Evolutionary conservation across 2,329 filamentous ascomycete genomes (phyloP).

Genomic region (Daldinia eschscholtzii): DNA sequence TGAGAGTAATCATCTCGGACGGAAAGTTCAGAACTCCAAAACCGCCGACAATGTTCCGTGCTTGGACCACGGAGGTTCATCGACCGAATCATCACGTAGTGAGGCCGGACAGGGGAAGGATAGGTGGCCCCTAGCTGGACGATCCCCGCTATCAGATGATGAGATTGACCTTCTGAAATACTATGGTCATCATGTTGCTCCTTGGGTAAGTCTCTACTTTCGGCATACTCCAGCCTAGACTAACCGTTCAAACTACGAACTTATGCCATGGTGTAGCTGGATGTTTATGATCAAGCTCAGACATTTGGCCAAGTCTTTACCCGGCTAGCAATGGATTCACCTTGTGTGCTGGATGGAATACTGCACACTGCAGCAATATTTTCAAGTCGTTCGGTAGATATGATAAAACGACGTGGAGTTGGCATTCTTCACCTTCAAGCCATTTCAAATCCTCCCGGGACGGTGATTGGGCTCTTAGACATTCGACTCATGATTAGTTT

Average conservation of each 20-base stretch:
- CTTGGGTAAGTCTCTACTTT: conserved; percentile 35
- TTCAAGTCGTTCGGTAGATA: not conserved
- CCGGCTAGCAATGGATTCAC: conserved; percentile 1
- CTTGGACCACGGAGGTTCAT: not conserved
- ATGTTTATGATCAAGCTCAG: conserved; percentile 1
- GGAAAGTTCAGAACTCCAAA: not conserved
- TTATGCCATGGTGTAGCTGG: not conserved
- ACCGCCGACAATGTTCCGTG: not conserved
- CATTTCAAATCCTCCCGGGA: not conserved
- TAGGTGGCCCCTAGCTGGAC: not conserved
- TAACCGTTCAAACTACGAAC: not conserved
- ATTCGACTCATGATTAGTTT: not conserved
- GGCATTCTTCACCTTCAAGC: not conserved
- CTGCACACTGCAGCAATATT: not conserved
- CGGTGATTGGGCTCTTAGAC: not conserved
- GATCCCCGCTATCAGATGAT: conserved; percentile 17
- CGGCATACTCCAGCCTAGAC: not conserved
- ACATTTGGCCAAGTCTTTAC: conserved; percentile 3
- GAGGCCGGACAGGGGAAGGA: not conserved
- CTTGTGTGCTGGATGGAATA: conserved; percentile 4
- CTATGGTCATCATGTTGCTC: conserved; percentile 32
- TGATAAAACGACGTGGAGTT: conserved; percentile 1
- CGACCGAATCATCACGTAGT: not conserved
- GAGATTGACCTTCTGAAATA: conserved; percentile 39
- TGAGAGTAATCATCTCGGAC: not conserved